Evolutionary conservation across 164 flowering plant species (phyloP).

Genomic region (Vitis rotundifolia): DNA sequence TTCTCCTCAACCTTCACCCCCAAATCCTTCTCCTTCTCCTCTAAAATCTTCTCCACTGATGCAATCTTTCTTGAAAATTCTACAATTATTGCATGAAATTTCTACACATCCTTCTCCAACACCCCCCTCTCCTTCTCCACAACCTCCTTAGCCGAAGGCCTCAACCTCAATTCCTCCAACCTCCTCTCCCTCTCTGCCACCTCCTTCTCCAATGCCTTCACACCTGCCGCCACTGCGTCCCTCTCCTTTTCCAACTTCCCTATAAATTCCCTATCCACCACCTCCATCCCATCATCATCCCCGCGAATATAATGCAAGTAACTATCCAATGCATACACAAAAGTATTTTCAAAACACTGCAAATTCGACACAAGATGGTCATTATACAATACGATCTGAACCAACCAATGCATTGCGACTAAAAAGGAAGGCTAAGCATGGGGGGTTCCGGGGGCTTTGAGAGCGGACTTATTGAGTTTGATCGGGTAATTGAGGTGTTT

Average conservation of each 20-base stretch:
- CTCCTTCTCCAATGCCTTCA: constrained; percentile 30
- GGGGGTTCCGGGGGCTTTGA: no score
- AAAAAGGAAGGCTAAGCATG: no score
- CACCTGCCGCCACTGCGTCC: constrained; percentile 23
- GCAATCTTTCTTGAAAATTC: constrained; percentile 29
- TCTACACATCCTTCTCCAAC: constrained; percentile 66
- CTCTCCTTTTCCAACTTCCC: constrained; percentile 47
- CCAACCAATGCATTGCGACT: no score
- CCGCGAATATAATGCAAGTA: no score
- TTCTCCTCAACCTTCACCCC: constrained; percentile 50
- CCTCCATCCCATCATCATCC: constrained; percentile 60
- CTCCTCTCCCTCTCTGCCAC: constrained; percentile 37
- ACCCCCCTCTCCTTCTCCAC: constrained; percentile 59
- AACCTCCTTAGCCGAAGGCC: constrained; percentile 50
- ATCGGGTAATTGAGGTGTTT: no score
- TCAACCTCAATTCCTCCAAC: constrained; percentile 35
- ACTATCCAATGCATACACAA: no score
- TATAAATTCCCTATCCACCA: constrained; percentile 39
- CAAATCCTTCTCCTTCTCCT: constrained; percentile 69
- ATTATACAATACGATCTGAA: no score
- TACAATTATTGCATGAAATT: constrained; percentile 58
- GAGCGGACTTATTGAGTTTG: no score
- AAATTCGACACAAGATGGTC: no score
- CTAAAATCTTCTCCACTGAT: constrained; percentile 49
- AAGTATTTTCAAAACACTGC: no score